Evolutionary conservation across 805 yeast species (phyloP).

Genomic region (Candida ascalaphidarum): DNA sequence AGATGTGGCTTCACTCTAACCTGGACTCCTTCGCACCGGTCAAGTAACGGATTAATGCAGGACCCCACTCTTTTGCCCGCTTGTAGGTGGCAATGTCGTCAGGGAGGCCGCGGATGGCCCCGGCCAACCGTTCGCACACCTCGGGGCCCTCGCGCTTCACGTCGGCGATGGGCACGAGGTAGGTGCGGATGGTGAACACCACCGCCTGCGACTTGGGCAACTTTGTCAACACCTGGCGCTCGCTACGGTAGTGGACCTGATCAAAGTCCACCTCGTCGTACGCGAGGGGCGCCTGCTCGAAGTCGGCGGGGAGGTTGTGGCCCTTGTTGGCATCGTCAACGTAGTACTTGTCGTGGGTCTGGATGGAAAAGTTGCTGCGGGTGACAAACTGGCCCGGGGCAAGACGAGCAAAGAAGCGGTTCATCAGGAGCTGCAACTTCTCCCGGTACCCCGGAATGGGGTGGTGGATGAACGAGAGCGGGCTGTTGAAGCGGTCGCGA

Average conservation of each 20-base stretch:
- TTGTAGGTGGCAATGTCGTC: slow-evolving; percentile 54
- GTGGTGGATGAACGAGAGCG: slow-evolving; percentile 28
- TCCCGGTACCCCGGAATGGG: slow-evolving; percentile 35
- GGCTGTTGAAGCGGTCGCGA: slow-evolving; percentile 24
- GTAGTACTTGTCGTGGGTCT: slow-evolving; percentile 20
- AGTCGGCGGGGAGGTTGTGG: slow-evolving; percentile 20
- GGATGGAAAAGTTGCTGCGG: slow-evolving; percentile 33
- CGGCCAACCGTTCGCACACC: slow-evolving; percentile 42
- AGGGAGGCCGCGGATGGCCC: slow-evolving; percentile 59
- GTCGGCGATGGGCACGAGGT: slow-evolving; percentile 42
- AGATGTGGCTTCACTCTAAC: no score
- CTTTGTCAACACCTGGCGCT: slow-evolving; percentile 49
- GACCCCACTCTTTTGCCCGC: slow-evolving; percentile 60
- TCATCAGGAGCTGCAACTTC: slow-evolving; percentile 32
- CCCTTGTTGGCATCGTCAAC: slow-evolving; percentile 35
- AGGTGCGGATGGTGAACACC: slow-evolving; percentile 49
- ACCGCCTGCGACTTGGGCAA: slow-evolving; percentile 40
- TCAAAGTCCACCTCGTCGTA: slow-evolving; percentile 27
- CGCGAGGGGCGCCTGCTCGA: slow-evolving; percentile 14
- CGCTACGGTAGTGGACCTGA: slow-evolving; percentile 47
- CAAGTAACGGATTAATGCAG: slow-evolving; percentile 37
- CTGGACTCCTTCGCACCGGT: no score
- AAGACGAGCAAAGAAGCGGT: slow-evolving; percentile 28
- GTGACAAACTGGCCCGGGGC: slow-evolving; percentile 29
- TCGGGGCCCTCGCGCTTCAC: slow-evolving; percentile 36